Base-by-base conservation (phyloP, 139 green algal species). In the Pycnococcus provasolii region DNA sequence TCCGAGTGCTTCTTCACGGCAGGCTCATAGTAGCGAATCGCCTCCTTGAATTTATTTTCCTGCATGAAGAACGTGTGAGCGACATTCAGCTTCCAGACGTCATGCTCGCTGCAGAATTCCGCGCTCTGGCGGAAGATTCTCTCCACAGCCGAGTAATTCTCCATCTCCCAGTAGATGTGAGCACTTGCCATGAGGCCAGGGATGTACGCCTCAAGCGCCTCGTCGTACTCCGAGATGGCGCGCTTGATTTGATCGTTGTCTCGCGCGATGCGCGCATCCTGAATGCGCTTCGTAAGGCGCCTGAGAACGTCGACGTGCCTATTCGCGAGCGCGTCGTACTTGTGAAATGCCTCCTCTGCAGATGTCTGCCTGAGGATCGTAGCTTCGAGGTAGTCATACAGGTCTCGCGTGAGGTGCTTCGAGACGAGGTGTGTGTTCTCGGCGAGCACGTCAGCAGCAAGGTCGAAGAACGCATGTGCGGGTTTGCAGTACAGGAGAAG, bases 21-120 rank as follows among this genome's bases (percentile, higher is more conserved):
- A 3, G 82, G 81, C 68, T 90, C 81, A 55, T 93, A 93, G 70
- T 89, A 81, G 47, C 59, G 58, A 68, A 88, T 89, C 4, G 83
- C 83, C 70, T 89, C 85, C 76, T 87, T 85, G 73, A 80, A 89
- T 71, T 86, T 83, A 53, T 85, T 84, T 60, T 89, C 83, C 80
- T 91, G 84, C 77, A 90, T 89, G 69, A 95, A 92, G 67, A 88
- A 85, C 0, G 81, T 87, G 75, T 95, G 89, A 15, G 86, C 89
- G 42, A 92, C 75, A 75, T 95, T 95, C 47, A 93, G 81, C 72
- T 86, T 85, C 88, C 88, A 95, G 39, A 77, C 65, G 11, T 86
- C 78, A 63, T 94, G 81, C 68, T 95, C 89, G 2, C 64, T 78
- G 80, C 86, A 94, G 77, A 94, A 91, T 72, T 94, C 89, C 0